Conservation (phyloP, 768 basidiomycete species). For the Agrocybe pediades region DNA sequence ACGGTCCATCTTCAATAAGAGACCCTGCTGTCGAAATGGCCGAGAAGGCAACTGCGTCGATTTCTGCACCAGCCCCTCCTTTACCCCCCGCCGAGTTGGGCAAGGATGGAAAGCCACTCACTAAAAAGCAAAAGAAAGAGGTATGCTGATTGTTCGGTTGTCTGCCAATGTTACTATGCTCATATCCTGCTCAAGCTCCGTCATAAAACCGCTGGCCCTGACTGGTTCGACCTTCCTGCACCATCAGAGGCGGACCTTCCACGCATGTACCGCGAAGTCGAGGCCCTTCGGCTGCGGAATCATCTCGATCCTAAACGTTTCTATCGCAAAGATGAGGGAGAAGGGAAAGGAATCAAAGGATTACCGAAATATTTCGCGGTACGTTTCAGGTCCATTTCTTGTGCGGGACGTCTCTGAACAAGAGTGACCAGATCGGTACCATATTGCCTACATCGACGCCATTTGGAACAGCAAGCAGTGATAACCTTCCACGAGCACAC, state of each 20-base stretch:
- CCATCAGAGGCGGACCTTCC: slow-evolving; percentile 81
- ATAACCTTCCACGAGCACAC: slow-evolving; percentile 69
- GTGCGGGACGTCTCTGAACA: slow-evolving; percentile 10
- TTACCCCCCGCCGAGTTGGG: slow-evolving; percentile 60
- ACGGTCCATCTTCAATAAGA: slow-evolving; percentile 47
- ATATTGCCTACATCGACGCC: slow-evolving; percentile 71
- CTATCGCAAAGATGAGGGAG: slow-evolving; percentile 84
- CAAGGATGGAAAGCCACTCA: slow-evolving; percentile 65
- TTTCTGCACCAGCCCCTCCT: slow-evolving; percentile 58
- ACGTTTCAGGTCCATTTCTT: slow-evolving; percentile 25
- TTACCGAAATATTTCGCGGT: slow-evolving; percentile 92
- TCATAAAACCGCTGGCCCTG: slow-evolving; percentile 71
- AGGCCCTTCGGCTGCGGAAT: slow-evolving; percentile 83
- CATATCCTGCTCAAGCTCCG: slow-evolving; percentile 57
- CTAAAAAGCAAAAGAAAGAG: slow-evolving; percentile 72
- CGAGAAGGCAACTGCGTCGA: slow-evolving; percentile 51
- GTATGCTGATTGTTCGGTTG: slow-evolving; percentile 38
- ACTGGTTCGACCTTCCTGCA: slow-evolving; percentile 89
- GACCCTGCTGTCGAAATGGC: slow-evolving; percentile 65
- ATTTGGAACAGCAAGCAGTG: slow-evolving; percentile 67
- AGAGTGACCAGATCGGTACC: slow-evolving; percentile 66
- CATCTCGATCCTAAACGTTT: slow-evolving; percentile 92
- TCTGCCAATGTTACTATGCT: not conserved
- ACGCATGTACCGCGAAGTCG: slow-evolving; percentile 79
- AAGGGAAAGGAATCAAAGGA: slow-evolving; percentile 82